Percentiles rank a stretch among this genome's conserved stretches.
These are phyloP conservation scores for Gamsiella multidivaricata DNA, from an alignment of 192 early-diverging fungal genomes.

Conservation along the genomic window DNA sequence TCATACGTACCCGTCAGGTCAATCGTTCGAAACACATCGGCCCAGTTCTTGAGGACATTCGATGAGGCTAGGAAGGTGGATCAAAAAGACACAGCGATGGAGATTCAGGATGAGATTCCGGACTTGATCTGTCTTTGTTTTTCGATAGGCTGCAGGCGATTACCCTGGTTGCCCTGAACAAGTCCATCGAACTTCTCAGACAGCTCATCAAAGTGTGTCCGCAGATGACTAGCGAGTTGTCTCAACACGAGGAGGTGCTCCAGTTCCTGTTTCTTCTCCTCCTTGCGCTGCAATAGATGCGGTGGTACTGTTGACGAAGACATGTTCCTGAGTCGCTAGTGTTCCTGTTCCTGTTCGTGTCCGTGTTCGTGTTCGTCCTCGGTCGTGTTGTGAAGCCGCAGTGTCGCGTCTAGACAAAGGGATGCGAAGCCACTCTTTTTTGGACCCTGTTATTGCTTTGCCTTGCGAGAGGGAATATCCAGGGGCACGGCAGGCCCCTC, in stretches of 20 bases:
- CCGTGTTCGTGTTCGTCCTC: too few relatives aligned
- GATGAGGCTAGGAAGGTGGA: slow-evolving; percentile 11
- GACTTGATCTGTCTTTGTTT: not conserved
- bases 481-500: too few relatives aligned
- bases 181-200: slow-evolving; percentile 45
- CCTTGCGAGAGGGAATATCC: too few relatives aligned
- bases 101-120: too few relatives aligned
- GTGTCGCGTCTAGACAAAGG: too few relatives aligned
- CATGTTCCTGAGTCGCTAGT: not conserved
- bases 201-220: slow-evolving; percentile 44
- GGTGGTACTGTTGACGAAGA: slow-evolving; percentile 7
- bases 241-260: slow-evolving; percentile 26
- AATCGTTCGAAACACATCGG: slow-evolving; percentile 30
- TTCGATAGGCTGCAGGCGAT: too few relatives aligned
- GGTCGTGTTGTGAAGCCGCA: too few relatives aligned
- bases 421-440: too few relatives aligned
- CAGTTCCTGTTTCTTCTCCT: slow-evolving; percentile 39
- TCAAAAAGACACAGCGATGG: not conserved
- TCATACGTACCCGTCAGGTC: slow-evolving; percentile 41
- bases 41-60: slow-evolving; percentile 39
- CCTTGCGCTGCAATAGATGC: slow-evolving; percentile 32
- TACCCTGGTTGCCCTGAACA: slow-evolving; percentile 45
- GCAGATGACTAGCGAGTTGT: slow-evolving; percentile 34
- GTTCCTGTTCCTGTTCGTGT: too few relatives aligned
- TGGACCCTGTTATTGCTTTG: too few relatives aligned